phyloP scores from a whole-genome alignment of 2,329 filamentous ascomycete genomes.

The Trichophyton rubrum region DNA sequence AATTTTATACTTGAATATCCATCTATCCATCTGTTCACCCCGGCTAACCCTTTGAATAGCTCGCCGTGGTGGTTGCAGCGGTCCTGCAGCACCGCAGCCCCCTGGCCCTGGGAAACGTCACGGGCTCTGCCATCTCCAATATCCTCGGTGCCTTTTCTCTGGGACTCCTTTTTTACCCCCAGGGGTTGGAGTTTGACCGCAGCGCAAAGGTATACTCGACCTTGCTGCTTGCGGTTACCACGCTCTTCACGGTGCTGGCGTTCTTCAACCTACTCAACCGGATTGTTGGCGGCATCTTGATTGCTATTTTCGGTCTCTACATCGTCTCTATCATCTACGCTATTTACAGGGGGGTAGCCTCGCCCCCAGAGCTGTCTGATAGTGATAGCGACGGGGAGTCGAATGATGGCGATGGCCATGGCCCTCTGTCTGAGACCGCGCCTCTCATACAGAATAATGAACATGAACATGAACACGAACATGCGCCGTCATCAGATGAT shows the following conservation, averaged over 20 bases:
- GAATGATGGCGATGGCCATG: conserved; percentile 19
- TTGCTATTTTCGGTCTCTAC: conserved; percentile 35
- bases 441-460: conserved; percentile 12
- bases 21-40: too few relatives aligned
- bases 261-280: conserved; percentile 25
- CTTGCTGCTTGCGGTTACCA: conserved; percentile 33
- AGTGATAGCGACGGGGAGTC: conserved; percentile 29
- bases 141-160: conserved; percentile 45
- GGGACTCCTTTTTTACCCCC: conserved; percentile 29
- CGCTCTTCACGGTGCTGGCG: conserved; percentile 26
- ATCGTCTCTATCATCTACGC: conserved; percentile 33
- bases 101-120: conserved; percentile 42
- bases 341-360: conserved; percentile 34
- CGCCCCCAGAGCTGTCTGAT: conserved; percentile 33
- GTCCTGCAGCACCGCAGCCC: conserved; percentile 36
- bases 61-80: conserved; percentile 35
- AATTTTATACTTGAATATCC: too few relatives aligned
- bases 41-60: neutral
- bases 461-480: too few relatives aligned
- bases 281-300: conserved; percentile 29
- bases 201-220: neutral
- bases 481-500: too few relatives aligned
- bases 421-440: neutral
- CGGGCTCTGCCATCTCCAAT: conserved; percentile 45
- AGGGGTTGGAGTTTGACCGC: neutral